phyloP scores from a whole-genome alignment of 805 yeast genomes.

The Nakazawaea molendinolei region DNA sequence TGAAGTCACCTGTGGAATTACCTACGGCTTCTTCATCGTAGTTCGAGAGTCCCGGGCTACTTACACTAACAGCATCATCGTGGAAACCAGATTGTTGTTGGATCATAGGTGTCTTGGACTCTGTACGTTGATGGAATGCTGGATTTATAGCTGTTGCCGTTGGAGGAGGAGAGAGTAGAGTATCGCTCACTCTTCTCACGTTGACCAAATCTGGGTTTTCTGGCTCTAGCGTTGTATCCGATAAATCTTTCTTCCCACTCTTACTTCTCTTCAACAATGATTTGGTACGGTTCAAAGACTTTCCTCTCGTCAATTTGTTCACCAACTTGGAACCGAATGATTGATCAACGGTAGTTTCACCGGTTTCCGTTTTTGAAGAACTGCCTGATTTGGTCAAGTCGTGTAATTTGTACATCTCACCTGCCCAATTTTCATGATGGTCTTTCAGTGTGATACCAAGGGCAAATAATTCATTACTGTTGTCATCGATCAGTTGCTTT shows the following conservation, averaged over 20 bases:
- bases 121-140: constrained; percentile 13
- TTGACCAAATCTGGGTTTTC: constrained; percentile 14
- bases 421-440: constrained; percentile 70
- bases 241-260: constrained; percentile 12
- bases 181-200: constrained; percentile 11
- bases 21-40: constrained; percentile 2
- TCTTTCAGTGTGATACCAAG: constrained; percentile 80
- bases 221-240: constrained; percentile 20
- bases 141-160: background rate
- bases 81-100: background rate
- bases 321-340: constrained; percentile 37
- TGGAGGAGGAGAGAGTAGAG: constrained; percentile 10
- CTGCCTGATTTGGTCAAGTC: constrained; percentile 19
- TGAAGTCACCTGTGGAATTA: constrained; percentile 2
- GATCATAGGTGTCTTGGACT: constrained; percentile 15
- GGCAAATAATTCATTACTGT: constrained; percentile 44
- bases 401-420: constrained; percentile 48
- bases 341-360: constrained; percentile 26
- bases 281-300: constrained; percentile 22
- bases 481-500: constrained; percentile 17
- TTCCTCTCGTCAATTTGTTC: constrained; percentile 36
- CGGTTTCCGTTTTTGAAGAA: constrained; percentile 20
- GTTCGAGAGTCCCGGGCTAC: constrained; percentile 3
- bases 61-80: constrained; percentile 2
- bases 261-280: constrained; percentile 13